phyloP scores from a whole-genome alignment of 805 yeast genomes.

The Tetrapisispora phaffii region DNA sequence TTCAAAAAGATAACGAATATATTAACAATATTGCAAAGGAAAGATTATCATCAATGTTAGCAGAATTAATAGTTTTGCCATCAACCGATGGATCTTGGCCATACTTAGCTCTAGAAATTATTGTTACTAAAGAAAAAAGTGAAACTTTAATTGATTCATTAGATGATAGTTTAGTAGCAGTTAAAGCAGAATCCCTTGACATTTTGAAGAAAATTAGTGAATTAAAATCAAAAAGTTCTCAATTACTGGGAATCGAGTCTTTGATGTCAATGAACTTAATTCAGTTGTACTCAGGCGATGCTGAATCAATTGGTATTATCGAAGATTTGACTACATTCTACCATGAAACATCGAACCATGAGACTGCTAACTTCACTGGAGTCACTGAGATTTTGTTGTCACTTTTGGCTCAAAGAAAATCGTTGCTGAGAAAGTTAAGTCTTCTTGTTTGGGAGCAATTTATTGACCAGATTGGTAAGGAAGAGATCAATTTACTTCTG shows the following conservation, averaged over 20 bases:
- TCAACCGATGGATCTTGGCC: constrained; percentile 41
- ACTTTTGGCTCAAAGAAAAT: constrained; percentile 46
- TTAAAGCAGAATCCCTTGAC: constrained; percentile 41
- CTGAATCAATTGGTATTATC: constrained; percentile 66
- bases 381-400: constrained; percentile 51
- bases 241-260: constrained; percentile 60
- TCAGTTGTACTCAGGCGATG: constrained; percentile 66
- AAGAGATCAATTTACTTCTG: constrained; percentile 40
- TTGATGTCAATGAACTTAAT: constrained; percentile 66
- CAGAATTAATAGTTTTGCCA: constrained; percentile 40
- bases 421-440: constrained; percentile 48
- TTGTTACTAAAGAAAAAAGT: constrained; percentile 20
- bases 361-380: constrained; percentile 37
- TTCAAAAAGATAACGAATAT: constrained; percentile 14
- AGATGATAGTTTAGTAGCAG: constrained; percentile 47
- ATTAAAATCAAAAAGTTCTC: constrained; percentile 22
- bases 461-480: constrained; percentile 34
- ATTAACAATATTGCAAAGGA: constrained; percentile 38
- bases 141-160: constrained; percentile 32
- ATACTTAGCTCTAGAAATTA: constrained; percentile 36
- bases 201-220: constrained; percentile 36
- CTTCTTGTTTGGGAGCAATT: constrained; percentile 49
- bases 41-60: constrained; percentile 57
- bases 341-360: constrained; percentile 26
- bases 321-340: constrained; percentile 48